phyloP scores from a whole-genome alignment of 2,329 filamentous ascomycete genomes.

The Phialocephala subalpina region DNA sequence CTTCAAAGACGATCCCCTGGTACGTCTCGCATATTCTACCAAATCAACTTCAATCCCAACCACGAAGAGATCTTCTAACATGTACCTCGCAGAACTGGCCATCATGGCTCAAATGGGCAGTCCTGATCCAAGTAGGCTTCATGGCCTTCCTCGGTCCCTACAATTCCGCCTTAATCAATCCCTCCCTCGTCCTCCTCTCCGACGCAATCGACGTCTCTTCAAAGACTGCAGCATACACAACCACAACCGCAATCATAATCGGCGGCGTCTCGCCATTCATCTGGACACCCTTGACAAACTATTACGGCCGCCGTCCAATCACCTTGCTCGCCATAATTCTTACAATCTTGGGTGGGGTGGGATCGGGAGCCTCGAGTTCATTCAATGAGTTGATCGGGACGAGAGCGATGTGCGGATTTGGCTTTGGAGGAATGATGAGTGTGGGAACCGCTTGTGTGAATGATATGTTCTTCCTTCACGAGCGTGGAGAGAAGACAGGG shows the following conservation, averaged over 20 bases:
- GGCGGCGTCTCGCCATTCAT: constrained; percentile 43
- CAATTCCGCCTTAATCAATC: constrained; percentile 42
- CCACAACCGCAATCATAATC: constrained; percentile 40
- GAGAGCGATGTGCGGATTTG: constrained; percentile 39
- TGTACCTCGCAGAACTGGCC: constrained; percentile 40
- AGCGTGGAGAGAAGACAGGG: constrained; percentile 41
- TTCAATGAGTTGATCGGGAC: constrained; percentile 39
- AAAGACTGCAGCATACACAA: constrained; percentile 40
- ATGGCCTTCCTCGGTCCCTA: constrained; percentile 44
- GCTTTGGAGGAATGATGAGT: constrained; percentile 43
- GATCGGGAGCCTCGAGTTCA: constrained; percentile 33
- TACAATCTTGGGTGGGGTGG: constrained; percentile 40
- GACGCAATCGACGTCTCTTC: constrained; percentile 35
- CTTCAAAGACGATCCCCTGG: constrained; percentile 44
- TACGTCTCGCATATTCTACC: constrained; percentile 21
- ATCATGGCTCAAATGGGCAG: constrained; percentile 43
- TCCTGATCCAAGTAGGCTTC: constrained; percentile 42
- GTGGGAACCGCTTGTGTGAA: constrained; percentile 42
- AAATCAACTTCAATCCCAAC: neutral
- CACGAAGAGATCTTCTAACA: constrained; percentile 1
- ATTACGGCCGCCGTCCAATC: constrained; percentile 42
- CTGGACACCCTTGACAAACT: constrained; percentile 39
- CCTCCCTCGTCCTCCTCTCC: constrained; percentile 40
- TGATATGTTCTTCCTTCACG: constrained; percentile 44
- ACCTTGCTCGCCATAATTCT: constrained; percentile 39